Percentiles rank a stretch among this genome's conserved stretches.
Conservation (phyloP, 1,284 basidiomycete genomes). For the Pseudozyma flocculosa region DNA sequence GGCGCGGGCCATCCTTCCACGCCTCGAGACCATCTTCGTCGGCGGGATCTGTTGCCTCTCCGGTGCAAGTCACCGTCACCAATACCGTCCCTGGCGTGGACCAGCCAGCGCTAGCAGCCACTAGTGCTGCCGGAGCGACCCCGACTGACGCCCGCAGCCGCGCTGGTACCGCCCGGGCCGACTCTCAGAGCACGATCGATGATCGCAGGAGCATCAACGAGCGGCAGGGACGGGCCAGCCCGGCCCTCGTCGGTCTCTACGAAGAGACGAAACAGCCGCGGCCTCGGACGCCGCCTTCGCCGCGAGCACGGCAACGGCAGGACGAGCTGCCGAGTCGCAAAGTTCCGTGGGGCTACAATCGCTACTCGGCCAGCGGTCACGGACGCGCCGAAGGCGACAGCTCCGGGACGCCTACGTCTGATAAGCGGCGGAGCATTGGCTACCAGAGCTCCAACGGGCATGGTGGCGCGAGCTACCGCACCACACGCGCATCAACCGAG, state of each 20-base stretch:
- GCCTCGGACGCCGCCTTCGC: conserved; percentile 1
- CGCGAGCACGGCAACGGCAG: not conserved
- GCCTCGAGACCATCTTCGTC: too few relatives aligned
- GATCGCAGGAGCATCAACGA: too few relatives aligned
- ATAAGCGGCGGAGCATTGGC: conserved; percentile 25
- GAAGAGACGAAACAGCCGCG: not conserved
- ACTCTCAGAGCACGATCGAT: too few relatives aligned
- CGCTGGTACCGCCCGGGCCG: too few relatives aligned
- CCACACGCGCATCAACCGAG: too few relatives aligned
- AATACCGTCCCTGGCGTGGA: too few relatives aligned
- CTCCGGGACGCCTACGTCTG: conserved; percentile 20
- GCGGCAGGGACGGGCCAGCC: not conserved
- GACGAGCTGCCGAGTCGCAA: conserved; percentile 44
- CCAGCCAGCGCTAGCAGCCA: too few relatives aligned
- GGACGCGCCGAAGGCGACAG: conserved; percentile 8
- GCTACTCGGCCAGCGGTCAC: conserved; percentile 20
- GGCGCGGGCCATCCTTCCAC: too few relatives aligned
- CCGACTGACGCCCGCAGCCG: too few relatives aligned
- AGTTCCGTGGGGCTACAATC: conserved; percentile 45
- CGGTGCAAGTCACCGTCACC: too few relatives aligned
- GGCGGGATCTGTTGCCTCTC: too few relatives aligned
- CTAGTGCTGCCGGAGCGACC: too few relatives aligned
- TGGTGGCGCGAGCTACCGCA: not conserved
- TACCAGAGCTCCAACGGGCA: conserved; percentile 26
- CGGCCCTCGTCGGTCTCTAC: conserved; percentile 4